Base-by-base conservation (phyloP, 2,329 filamentous ascomycete genomes). In the Beauveria rudraprayagi region DNA sequence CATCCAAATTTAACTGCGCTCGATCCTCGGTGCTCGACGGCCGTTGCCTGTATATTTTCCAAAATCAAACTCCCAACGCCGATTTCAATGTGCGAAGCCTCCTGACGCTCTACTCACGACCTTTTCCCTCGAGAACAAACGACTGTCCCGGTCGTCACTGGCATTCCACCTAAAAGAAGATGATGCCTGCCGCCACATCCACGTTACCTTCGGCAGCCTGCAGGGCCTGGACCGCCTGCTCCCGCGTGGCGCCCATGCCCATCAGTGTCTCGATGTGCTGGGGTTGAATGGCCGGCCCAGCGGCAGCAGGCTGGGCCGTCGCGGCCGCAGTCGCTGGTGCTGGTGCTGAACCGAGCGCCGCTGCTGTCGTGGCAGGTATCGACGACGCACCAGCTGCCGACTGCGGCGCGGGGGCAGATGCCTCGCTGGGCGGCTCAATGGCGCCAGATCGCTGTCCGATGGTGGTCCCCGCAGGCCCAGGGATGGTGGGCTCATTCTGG, bases 401-500 rank as follows among this genome's bases (percentile, higher is more conserved):
- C 57, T 65, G 67, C 44, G 63, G 63, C 43, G 67, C 65, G 48
- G 66, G 64, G 16, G 67, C 58, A 22, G 64, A 48, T 58, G 72
- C 67, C 8, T 64, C 63, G 14, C 55, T 53, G 50, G 69, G 63
- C 19, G 73, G 70, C 48, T 71, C 83, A 24, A 94, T 84, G 28
- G 89, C 91, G 17, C 94, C 94, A 3, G 92, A 89, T 61, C 87
- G 84, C 54, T 89, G 87, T 48, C 93, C 93, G 64, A 97, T 91
- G 54, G 90, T 87, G 11, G 91, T 95, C n/a, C 92, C 93, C 44
- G 89, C 90, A 0, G 92, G 90, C 0, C 94, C 94, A 50, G 86
- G 83, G 54, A 97, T 84, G 16, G 88, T 91, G 5, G 92, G 92
- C 75, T 97, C 93, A 61, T 90, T 83, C 57, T 87, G 82, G 63